A percentile compares a stretch with the other conserved stretches of the same genome.
These are phyloP conservation scores for Nissolia schottii DNA, from an alignment of 306 rosid species.

Conservation along the genomic window DNA sequence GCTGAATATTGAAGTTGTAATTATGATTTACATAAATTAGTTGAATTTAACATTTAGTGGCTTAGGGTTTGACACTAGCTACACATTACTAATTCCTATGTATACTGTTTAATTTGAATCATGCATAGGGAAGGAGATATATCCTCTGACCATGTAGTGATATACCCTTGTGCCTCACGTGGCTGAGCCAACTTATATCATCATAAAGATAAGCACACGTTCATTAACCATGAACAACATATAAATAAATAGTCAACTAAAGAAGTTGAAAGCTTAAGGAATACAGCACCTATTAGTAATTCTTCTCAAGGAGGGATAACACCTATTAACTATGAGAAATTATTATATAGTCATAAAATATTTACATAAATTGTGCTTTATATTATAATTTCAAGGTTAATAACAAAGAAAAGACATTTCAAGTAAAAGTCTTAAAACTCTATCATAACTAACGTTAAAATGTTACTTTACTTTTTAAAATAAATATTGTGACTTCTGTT, in stretches of 20 bases:
- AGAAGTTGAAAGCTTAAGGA: neutral
- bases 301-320: neutral
- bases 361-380: too few species aligned
- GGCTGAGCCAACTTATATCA: neutral
- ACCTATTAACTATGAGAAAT: neutral
- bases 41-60: too few species aligned
- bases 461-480: too few species aligned
- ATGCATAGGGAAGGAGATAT: neutral
- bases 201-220: neutral
- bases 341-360: too few species aligned
- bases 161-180: neutral
- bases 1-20: too few species aligned
- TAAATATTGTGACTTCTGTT: too few species aligned
- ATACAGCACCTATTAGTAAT: neutral
- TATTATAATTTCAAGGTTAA: too few species aligned
- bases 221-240: neutral
- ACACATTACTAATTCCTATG: neutral
- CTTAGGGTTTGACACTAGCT: neutral
- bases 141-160: neutral
- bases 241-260: neutral
- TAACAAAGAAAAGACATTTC: too few species aligned
- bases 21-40: neutral
- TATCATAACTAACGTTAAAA: too few species aligned
- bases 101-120: neutral
- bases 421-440: too few species aligned